Percentiles rank a stretch among this genome's conserved stretches.
Conservation (phyloP, 257 asterid species). For the Mitragyna speciosa region DNA sequence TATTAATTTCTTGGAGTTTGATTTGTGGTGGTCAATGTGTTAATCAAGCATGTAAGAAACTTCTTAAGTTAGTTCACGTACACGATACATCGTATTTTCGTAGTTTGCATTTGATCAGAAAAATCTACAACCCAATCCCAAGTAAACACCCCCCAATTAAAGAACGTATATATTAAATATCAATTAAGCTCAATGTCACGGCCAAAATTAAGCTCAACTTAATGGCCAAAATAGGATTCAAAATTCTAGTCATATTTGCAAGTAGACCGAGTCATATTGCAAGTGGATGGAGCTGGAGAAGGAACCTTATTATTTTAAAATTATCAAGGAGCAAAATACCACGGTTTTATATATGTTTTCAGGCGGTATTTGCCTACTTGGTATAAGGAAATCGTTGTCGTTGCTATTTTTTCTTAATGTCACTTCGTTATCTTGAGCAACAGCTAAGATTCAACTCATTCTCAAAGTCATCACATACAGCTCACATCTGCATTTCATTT, state of each 20-base stretch:
- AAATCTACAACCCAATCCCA: background rate
- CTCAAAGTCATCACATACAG: slow-evolving; percentile 20
- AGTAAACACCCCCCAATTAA: slow-evolving; percentile 12
- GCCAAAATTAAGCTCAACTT: background rate
- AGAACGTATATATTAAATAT: no score
- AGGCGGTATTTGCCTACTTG: no score
- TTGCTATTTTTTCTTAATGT: background rate
- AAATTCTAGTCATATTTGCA: background rate
- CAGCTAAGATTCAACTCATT: slow-evolving; percentile 17
- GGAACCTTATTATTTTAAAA: background rate
- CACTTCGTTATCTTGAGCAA: background rate
- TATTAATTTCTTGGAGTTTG: background rate
- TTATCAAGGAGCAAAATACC: background rate
- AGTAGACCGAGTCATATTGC: background rate
- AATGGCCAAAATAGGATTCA: no score
- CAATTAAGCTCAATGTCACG: background rate
- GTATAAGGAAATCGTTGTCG: background rate
- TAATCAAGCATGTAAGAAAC: slow-evolving; percentile 17
- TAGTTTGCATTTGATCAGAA: background rate
- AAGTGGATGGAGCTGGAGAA: no score
- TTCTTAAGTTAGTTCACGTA: slow-evolving; percentile 15
- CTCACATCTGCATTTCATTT: background rate
- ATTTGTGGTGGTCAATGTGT: slow-evolving; percentile 5
- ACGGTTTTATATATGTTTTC: background rate
- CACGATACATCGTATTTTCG: no score